phyloP scores from a whole-genome alignment of 331 rosid genomes.

The Rosa hybrid region DNA sequence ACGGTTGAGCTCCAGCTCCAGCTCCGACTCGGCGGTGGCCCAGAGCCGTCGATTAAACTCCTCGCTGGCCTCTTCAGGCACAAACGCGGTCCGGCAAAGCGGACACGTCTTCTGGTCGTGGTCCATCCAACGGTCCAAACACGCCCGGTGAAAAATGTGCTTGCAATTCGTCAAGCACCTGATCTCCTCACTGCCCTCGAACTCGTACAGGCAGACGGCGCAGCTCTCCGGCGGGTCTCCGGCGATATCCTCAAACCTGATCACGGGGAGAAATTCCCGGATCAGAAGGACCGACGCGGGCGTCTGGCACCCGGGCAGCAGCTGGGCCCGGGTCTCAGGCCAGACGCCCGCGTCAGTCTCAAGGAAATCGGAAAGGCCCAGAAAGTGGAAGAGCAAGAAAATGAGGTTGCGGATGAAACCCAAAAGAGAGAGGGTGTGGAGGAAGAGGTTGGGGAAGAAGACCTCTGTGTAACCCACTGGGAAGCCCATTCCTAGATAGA shows the following conservation, averaged over 20 bases:
- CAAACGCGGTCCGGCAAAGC: conserved; percentile 72
- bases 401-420: conserved; percentile 67
- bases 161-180: conserved; percentile 76
- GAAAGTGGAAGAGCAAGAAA: conserved; percentile 53
- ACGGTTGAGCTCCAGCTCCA: conserved; percentile 31
- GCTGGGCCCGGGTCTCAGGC: conserved; percentile 34
- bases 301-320: conserved; percentile 28
- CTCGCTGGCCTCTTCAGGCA: conserved; percentile 64
- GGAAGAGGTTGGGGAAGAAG: conserved; percentile 64
- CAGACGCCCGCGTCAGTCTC: conserved; percentile 48
- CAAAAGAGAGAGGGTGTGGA: conserved; percentile 65
- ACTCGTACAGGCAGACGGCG: conserved; percentile 80
- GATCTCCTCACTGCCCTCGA: conserved; percentile 73
- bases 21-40: conserved; percentile 61
- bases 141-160: conserved; percentile 81
- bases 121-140: conserved; percentile 97
- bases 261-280: conserved; percentile 71
- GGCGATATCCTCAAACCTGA: conserved; percentile 41
- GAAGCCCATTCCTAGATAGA: conserved; percentile 66
- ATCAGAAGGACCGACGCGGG: conserved; percentile 66
- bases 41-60: conserved; percentile 80
- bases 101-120: conserved; percentile 93
- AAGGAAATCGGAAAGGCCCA: conserved; percentile 77
- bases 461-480: conserved; percentile 83
- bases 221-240: conserved; percentile 51